Conservation (phyloP, 371 early-diverging fungal genomes). For the Apophysomyces ossiformis region DNA sequence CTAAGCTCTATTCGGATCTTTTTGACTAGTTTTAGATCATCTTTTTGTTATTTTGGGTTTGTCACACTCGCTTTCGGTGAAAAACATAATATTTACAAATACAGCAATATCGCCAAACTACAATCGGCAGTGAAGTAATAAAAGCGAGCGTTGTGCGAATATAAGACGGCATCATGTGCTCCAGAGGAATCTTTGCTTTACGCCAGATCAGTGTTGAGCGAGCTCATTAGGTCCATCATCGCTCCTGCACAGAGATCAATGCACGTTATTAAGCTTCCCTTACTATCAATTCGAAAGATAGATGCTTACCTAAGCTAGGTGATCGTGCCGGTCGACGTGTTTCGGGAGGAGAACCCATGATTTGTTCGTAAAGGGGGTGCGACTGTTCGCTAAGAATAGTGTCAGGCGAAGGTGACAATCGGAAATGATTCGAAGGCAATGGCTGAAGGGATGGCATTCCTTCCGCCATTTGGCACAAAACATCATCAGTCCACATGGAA, state of each 20-base stretch:
- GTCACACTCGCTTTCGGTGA: too few relatives aligned
- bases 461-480: constrained; percentile 19
- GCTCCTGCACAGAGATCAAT: constrained; percentile 18
- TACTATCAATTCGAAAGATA: not conserved
- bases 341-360: constrained; percentile 28
- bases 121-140: not conserved
- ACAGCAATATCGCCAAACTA: not conserved
- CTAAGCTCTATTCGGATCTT: too few relatives aligned
- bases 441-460: constrained; percentile 22
- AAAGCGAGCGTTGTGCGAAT: not conserved
- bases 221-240: constrained; percentile 41
- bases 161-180: too few relatives aligned
- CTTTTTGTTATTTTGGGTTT: too few relatives aligned
- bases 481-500: constrained; percentile 16
- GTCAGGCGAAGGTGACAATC: constrained; percentile 3
- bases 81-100: constrained; percentile 2
- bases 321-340: constrained; percentile 30
- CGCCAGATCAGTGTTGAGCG: constrained; percentile 26
- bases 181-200: not conserved
- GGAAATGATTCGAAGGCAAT: constrained; percentile 13
- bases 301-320: constrained; percentile 35
- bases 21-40: too few relatives aligned
- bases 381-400: constrained; percentile 1
- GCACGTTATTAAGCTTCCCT: not conserved
- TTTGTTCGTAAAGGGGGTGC: constrained; percentile 31